These are phyloP conservation scores for Helianthus annuus DNA, from an alignment of 129 eudicot genomes.

Conservation along the genomic window DNA sequence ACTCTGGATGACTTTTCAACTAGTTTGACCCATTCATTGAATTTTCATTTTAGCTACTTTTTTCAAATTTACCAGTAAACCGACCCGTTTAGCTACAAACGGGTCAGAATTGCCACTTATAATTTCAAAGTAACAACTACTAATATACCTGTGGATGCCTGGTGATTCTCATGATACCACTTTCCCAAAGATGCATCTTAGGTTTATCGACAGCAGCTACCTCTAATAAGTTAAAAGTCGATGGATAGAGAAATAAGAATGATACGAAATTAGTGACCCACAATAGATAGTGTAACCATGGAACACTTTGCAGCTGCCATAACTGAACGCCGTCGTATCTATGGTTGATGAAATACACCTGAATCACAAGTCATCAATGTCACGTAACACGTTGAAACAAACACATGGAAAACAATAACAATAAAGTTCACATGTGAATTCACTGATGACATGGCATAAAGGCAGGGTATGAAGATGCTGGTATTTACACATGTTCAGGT, in stretches of 20 bases:
- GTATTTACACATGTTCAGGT: too few species aligned
- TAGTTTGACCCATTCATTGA: background rate
- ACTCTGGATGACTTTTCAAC: background rate
- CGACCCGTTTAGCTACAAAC: background rate
- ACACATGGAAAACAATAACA: background rate
- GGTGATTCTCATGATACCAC: constrained; percentile 98
- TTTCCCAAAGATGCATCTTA: constrained; percentile 99
- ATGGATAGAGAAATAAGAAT: constrained; percentile 90
- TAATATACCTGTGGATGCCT: constrained; percentile 95
- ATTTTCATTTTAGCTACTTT: background rate
- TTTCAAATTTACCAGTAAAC: background rate
- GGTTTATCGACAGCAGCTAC: constrained; percentile 99
- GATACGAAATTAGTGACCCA: constrained; percentile 78
- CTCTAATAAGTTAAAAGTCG: constrained; percentile 91
- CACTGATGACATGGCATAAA: too few species aligned
- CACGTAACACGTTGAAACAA: background rate
- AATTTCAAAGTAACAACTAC: constrained; percentile 8
- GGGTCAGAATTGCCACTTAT: background rate
- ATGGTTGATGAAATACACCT: constrained; percentile 90
- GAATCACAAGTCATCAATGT: constrained; percentile 25
- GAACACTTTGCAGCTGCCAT: constrained; percentile 87
- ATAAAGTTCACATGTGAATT: background rate
- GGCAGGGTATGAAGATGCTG: too few species aligned
- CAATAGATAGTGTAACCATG: constrained; percentile 67
- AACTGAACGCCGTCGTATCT: constrained; percentile 93